Evolutionary conservation across 2,329 filamentous ascomycete genomes (phyloP).

Genomic region (Aphanocladium album): DNA sequence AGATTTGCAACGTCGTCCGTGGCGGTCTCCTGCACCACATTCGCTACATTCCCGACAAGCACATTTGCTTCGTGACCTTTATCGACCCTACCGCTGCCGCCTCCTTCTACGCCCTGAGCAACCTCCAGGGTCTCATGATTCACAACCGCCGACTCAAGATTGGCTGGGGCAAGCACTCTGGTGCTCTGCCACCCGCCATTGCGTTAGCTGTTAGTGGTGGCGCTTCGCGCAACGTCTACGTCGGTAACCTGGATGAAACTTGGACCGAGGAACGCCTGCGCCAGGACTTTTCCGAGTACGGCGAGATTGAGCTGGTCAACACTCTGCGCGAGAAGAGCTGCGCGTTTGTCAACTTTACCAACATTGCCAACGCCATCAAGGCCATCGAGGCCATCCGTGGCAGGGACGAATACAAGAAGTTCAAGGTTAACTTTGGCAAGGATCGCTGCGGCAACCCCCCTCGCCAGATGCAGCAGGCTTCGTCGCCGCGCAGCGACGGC

Average conservation of each 20-base stretch:
- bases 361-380: slow-evolving; percentile 99
- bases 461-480: slow-evolving; percentile 67
- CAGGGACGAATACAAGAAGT: slow-evolving; percentile 93
- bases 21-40: slow-evolving; percentile 96
- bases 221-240: slow-evolving; percentile 96
- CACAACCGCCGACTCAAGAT: slow-evolving; percentile 98
- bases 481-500: slow-evolving; percentile 62
- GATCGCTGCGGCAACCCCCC: slow-evolving; percentile 96
- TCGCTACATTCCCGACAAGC: slow-evolving; percentile 98
- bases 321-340: slow-evolving; percentile 97
- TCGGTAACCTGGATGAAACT: slow-evolving; percentile 93
- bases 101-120: slow-evolving; percentile 96
- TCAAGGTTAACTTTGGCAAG: slow-evolving; percentile 99
- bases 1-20: slow-evolving; percentile 98
- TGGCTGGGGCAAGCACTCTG: slow-evolving; percentile 98
- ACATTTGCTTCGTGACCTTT: slow-evolving; percentile 99
- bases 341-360: slow-evolving; percentile 99
- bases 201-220: slow-evolving; percentile 93
- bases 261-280: slow-evolving; percentile 95
- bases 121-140: slow-evolving; percentile 97
- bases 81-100: slow-evolving; percentile 97
- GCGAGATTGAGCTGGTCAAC: slow-evolving; percentile 97
- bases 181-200: slow-evolving; percentile 90
- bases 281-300: slow-evolving; percentile 95
- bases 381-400: slow-evolving; percentile 93